phyloP scores from a whole-genome alignment of 2,329 filamentous ascomycete genomes.

The Domatiomyces catenatus region DNA sequence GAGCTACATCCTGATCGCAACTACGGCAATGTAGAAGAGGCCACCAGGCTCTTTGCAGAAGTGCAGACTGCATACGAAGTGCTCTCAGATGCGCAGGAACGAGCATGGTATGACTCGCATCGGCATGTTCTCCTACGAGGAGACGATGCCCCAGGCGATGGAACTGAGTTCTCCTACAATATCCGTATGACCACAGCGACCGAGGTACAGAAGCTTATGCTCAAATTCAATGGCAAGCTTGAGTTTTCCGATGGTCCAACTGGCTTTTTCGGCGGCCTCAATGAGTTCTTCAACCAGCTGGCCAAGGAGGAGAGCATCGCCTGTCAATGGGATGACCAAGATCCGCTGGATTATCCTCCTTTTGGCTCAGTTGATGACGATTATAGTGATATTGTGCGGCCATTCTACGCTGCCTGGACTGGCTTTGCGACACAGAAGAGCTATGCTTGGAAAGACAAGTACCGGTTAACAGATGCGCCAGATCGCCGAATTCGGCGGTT shows the following conservation, averaged over 20 bases:
- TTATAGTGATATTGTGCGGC: constrained; percentile 60
- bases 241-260: constrained; percentile 64
- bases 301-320: constrained; percentile 66
- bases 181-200: constrained; percentile 63
- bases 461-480: constrained; percentile 68
- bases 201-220: constrained; percentile 62
- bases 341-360: constrained; percentile 54
- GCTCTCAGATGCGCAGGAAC: constrained; percentile 87
- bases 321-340: constrained; percentile 49
- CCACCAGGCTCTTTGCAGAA: constrained; percentile 77
- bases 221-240: constrained; percentile 62
- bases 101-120: constrained; percentile 96
- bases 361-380: constrained; percentile 65
- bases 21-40: constrained; percentile 64
- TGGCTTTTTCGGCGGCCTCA: constrained; percentile 72
- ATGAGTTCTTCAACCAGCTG: constrained; percentile 63
- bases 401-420: constrained; percentile 69
- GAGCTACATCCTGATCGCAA: constrained; percentile 94
- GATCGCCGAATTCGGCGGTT: constrained; percentile 66
- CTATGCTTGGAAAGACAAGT: constrained; percentile 80
- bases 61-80: constrained; percentile 88
- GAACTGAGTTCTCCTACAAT: constrained; percentile 48
- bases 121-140: constrained; percentile 67
- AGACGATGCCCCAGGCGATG: constrained; percentile 30
- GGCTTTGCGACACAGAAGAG: constrained; percentile 71